phyloP scores from a whole-genome alignment of 1,284 basidiomycete species.

The Anthracocystis walkeri region DNA sequence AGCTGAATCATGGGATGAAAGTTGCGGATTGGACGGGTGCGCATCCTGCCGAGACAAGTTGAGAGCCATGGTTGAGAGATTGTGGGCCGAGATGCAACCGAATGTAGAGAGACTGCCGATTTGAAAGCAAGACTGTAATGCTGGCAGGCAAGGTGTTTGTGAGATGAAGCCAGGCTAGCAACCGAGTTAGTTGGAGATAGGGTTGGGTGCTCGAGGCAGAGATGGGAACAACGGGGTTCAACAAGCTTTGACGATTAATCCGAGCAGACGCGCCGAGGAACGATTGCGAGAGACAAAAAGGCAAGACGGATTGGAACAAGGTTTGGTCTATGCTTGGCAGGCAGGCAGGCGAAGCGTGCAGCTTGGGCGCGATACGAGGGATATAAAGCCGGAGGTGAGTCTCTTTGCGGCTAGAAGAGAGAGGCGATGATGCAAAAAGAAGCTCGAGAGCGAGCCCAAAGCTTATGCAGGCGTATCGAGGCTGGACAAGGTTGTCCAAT shows the following conservation, averaged over 20 bases:
- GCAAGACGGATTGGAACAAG: no score
- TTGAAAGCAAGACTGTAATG: slow-evolving; percentile 1
- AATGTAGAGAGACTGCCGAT: not conserved
- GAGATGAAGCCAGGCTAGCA: not conserved
- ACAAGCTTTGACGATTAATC: no score
- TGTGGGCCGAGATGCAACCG: slow-evolving; percentile 2
- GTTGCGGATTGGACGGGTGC: slow-evolving; percentile 25
- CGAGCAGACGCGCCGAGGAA: no score
- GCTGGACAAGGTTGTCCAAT: slow-evolving; percentile 8
- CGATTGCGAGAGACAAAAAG: no score
- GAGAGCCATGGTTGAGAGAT: slow-evolving; percentile 12
- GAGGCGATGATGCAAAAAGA: not conserved
- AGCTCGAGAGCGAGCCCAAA: not conserved
- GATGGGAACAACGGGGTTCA: no score
- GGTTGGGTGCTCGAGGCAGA: not conserved
- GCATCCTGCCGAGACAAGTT: slow-evolving; percentile 13
- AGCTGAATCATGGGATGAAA: slow-evolving; percentile 2
- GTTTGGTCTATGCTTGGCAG: no score
- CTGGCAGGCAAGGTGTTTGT: not conserved
- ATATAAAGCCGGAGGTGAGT: not conserved
- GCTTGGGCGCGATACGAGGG: not conserved
- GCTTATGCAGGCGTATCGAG: slow-evolving; percentile 3
- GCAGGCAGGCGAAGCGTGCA: no score
- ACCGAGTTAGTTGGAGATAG: not conserved
- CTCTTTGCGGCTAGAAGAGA: not conserved